phyloP scores from a whole-genome alignment of 768 basidiomycete genomes.

The Calocybe indica region DNA sequence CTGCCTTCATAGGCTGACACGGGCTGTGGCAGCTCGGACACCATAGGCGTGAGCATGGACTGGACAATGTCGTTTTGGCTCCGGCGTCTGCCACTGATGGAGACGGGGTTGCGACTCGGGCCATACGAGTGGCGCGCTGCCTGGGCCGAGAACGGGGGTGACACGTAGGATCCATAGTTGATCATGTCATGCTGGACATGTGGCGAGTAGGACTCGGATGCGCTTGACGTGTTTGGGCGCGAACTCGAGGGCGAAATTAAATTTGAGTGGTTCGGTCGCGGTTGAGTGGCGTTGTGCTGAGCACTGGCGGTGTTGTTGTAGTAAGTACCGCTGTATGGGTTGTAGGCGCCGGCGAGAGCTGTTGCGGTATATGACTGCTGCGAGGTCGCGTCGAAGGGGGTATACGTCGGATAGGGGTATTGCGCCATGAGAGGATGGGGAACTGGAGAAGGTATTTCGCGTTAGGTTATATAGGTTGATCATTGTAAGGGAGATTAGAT shows the following conservation, averaged over 20 bases:
- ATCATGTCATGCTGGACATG: too few relatives aligned
- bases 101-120: too few relatives aligned
- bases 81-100: conserved; percentile 1
- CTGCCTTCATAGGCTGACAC: conserved; percentile 1
- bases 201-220: too few relatives aligned
- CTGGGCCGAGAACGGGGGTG: neutral
- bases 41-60: conserved; percentile 7
- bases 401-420: too few relatives aligned
- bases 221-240: neutral
- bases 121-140: too few relatives aligned
- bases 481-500: too few relatives aligned
- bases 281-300: conserved; percentile 2
- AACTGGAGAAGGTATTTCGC: too few relatives aligned
- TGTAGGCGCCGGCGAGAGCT: too few relatives aligned
- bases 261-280: conserved; percentile 3
- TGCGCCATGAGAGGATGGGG: too few relatives aligned
- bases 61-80: conserved; percentile 8
- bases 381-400: neutral
- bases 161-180: too few relatives aligned
- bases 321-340: neutral
- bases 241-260: neutral
- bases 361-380: too few relatives aligned
- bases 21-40: conserved; percentile 4
- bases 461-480: too few relatives aligned
- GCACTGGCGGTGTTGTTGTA: neutral